A percentile compares a stretch with the other conserved stretches of the same genome.
Evolutionary conservation across 2,329 filamentous ascomycete genomes (phyloP).

Genomic region (Trichoderma polysporum): DNA sequence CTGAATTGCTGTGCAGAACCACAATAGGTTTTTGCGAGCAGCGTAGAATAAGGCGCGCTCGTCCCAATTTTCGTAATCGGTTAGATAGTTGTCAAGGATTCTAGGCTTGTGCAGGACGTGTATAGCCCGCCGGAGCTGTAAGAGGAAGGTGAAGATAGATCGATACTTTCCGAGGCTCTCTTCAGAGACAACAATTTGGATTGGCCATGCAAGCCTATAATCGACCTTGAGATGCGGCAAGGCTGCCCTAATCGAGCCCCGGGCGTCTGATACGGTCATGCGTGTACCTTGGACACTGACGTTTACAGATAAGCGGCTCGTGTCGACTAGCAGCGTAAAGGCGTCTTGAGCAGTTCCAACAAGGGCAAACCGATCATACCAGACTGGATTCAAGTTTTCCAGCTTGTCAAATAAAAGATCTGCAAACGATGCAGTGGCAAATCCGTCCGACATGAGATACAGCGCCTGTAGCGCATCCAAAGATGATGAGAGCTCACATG

Average conservation of each 20-base stretch:
- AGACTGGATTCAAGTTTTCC: conserved; percentile 58
- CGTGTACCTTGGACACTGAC: conserved; percentile 44
- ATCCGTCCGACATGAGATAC: conserved; percentile 76
- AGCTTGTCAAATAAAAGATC: conserved; percentile 72
- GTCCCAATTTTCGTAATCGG: conserved; percentile 38
- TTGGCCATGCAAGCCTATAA: conserved; percentile 66
- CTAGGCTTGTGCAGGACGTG: conserved; percentile 61
- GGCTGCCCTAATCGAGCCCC: conserved; percentile 55
- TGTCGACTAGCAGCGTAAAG: conserved; percentile 59
- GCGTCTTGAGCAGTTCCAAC: conserved; percentile 75
- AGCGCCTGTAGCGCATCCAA: conserved; percentile 68
- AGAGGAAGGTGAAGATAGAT: conserved; percentile 68
- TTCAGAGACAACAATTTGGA: conserved; percentile 71
- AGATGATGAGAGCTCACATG: conserved; percentile 64
- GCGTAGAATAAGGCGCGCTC: conserved; percentile 54
- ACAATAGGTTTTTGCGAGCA: conserved; percentile 68
- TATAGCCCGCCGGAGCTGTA: conserved; percentile 73
- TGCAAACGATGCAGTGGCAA: conserved; percentile 64
- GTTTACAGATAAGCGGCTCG: conserved; percentile 61
- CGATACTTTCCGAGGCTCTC: conserved; percentile 67
- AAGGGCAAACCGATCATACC: conserved; percentile 80
- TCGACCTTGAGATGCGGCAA: conserved; percentile 64
- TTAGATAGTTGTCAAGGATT: conserved; percentile 42
- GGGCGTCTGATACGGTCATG: conserved; percentile 46
- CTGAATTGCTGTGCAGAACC: conserved; percentile 74